Evolutionary conservation across 768 basidiomycete genomes (phyloP).

Genomic region (Tubosaeta sp.): DNA sequence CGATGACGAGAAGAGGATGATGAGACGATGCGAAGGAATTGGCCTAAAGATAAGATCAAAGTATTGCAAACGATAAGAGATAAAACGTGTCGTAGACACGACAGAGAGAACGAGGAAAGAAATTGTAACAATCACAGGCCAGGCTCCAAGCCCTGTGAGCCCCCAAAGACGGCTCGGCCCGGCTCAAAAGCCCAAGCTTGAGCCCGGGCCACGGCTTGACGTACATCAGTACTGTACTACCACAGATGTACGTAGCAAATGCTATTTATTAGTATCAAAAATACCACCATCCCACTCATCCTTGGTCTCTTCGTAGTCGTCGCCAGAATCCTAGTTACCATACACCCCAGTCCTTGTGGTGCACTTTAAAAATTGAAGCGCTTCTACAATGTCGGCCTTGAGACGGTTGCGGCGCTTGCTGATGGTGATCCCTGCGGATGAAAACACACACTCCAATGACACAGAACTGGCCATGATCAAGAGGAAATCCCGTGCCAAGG

Average conservation of each 20-base stretch:
- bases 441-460: not conserved
- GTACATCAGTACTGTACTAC: not conserved
- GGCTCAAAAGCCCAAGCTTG: not conserved
- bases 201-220: not conserved
- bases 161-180: not conserved
- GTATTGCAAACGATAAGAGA: too few species aligned
- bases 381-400: constrained; percentile 2
- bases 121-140: too few species aligned
- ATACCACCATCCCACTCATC: constrained; percentile 1
- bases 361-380: constrained; percentile 2
- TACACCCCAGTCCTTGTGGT: not conserved
- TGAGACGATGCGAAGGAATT: too few species aligned
- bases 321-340: not conserved
- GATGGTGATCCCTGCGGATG: constrained; percentile 5
- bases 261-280: not conserved
- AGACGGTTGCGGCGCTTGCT: constrained; percentile 3
- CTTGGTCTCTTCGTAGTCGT: not conserved
- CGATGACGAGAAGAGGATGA: too few species aligned
- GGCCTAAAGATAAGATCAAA: too few species aligned
- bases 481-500: constrained; percentile 1
- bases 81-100: too few species aligned
- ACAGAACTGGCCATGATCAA: constrained; percentile 7
- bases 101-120: too few species aligned
- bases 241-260: too few species aligned
- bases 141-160: not conserved